These are phyloP conservation scores for Boletus rex-veris DNA, from an alignment of 768 basidiomycete genomes.

Conservation along the genomic window DNA sequence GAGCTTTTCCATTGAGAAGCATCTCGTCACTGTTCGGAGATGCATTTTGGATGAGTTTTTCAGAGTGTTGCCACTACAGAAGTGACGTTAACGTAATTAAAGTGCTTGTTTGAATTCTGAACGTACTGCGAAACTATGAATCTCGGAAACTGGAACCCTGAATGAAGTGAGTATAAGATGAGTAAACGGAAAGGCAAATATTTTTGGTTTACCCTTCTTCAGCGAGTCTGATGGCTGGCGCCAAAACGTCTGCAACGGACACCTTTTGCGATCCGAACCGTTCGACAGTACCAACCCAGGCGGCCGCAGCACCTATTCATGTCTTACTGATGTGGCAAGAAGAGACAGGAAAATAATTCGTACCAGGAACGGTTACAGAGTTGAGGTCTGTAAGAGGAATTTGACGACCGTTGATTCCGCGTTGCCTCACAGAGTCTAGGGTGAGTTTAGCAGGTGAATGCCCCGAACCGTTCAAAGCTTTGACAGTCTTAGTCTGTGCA, in stretches of 20 bases:
- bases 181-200: not conserved
- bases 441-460: slow-evolving; percentile 76
- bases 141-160: slow-evolving; percentile 85
- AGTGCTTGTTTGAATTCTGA: not conserved
- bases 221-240: slow-evolving; percentile 86
- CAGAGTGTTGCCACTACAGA: slow-evolving; percentile 45
- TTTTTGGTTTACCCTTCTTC: slow-evolving; percentile 71
- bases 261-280: slow-evolving; percentile 71
- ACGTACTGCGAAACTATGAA: slow-evolving; percentile 59
- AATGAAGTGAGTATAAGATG: not conserved
- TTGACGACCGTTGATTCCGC: slow-evolving; percentile 60
- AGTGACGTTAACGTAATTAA: slow-evolving; percentile 4
- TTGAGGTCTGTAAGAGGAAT: slow-evolving; percentile 85
- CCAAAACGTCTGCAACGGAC: slow-evolving; percentile 66
- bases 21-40: slow-evolving; percentile 86
- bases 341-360: not conserved
- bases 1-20: slow-evolving; percentile 81
- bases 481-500: slow-evolving; percentile 74
- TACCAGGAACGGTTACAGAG: slow-evolving; percentile 86
- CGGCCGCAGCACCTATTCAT: slow-evolving; percentile 78
- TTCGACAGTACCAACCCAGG: slow-evolving; percentile 90
- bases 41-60: slow-evolving; percentile 71
- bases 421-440: slow-evolving; percentile 64
- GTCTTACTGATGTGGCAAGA: slow-evolving; percentile 11
- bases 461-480: slow-evolving; percentile 91